Conservation (phyloP, 495 filamentous ascomycete species). For the Aspergillus nanangensis region DNA sequence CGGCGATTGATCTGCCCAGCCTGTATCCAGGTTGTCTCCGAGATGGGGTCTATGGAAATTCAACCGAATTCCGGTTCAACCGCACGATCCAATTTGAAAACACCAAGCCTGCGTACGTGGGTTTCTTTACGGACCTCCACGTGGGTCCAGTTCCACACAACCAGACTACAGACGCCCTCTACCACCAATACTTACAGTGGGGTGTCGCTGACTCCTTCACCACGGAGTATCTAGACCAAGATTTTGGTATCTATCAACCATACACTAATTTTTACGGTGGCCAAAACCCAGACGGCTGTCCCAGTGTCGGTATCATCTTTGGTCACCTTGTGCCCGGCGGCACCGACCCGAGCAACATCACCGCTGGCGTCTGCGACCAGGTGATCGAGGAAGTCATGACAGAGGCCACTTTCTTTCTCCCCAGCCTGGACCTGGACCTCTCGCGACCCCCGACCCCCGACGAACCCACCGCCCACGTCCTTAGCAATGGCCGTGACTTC, state of each 20-base stretch:
- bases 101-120: background rate
- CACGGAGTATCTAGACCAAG: no score
- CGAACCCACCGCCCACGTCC: background rate
- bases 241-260: background rate
- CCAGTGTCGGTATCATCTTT: constrained; percentile 1
- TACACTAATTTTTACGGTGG: background rate
- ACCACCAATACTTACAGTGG: no score
- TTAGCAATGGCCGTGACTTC: background rate
- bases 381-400: background rate
- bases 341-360: background rate
- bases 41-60: background rate
- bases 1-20: background rate
- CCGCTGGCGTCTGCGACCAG: background rate
- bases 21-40: background rate
- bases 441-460: background rate
- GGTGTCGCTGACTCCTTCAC: no score
- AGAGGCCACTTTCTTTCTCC: background rate
- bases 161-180: no score
- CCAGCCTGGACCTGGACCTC: background rate
- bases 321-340: background rate
- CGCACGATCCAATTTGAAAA: background rate
- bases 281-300: constrained; percentile 7
- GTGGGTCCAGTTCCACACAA: background rate
- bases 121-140: background rate
- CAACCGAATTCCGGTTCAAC: background rate